Evolutionary conservation across 495 filamentous ascomycete genomes (phyloP).

Genomic region (Penicillium mononematosum): DNA sequence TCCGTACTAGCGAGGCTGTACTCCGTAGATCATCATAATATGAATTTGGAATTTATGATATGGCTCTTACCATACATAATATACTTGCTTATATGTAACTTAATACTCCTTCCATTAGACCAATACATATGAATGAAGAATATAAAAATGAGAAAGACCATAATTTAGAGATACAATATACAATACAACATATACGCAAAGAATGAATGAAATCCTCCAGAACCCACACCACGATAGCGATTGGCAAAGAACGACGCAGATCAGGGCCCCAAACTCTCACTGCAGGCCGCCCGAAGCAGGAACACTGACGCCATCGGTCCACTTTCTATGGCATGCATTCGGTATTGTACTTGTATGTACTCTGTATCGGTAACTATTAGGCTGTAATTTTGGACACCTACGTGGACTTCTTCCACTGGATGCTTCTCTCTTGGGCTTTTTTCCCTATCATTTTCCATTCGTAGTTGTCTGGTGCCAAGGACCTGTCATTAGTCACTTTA

Average conservation of each 20-base stretch:
- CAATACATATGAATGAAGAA: too few relatives aligned
- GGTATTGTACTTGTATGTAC: slow-evolving; percentile 13
- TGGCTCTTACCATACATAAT: too few relatives aligned
- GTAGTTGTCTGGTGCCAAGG: not conserved
- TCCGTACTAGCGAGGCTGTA: too few relatives aligned
- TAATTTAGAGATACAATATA: too few relatives aligned
- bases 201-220: too few relatives aligned
- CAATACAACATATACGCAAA: too few relatives aligned
- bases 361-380: not conserved
- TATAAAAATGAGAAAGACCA: too few relatives aligned
- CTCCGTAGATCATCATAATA: too few relatives aligned
- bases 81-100: too few relatives aligned
- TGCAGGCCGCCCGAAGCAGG: slow-evolving; percentile 33
- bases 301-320: slow-evolving; percentile 29
- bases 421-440: not conserved
- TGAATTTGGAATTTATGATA: too few relatives aligned
- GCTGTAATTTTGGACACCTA: slow-evolving; percentile 3
- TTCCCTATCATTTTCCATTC: not conserved
- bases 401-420: slow-evolving; percentile 9
- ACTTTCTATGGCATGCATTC: slow-evolving; percentile 26
- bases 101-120: too few relatives aligned
- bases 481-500: not conserved
- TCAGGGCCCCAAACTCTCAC: slow-evolving; percentile 29
- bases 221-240: not conserved
- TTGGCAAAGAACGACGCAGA: slow-evolving; percentile 14